These are phyloP conservation scores for Gloeostereum incarnatum DNA, from an alignment of 768 basidiomycete genomes.

Conservation along the genomic window DNA sequence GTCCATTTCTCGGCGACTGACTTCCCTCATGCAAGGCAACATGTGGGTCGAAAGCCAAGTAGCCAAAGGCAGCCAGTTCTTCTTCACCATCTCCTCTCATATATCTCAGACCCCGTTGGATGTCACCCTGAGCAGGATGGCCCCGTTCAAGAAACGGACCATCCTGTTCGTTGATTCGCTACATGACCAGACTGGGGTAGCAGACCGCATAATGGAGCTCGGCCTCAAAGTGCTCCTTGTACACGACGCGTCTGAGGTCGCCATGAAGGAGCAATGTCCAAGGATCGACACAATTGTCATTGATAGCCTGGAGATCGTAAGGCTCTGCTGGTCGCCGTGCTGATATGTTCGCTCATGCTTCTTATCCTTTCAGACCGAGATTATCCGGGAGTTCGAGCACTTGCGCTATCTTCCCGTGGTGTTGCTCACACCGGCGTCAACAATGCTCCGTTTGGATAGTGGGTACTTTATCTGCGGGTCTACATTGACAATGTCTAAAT, in stretches of 20 bases:
- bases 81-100: constrained; percentile 90
- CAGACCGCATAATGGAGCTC: constrained; percentile 68
- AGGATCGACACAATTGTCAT: constrained; percentile 95
- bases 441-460: constrained; percentile 69
- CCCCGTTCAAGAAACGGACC: constrained; percentile 77
- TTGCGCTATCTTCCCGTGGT: constrained; percentile 96
- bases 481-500: constrained; percentile 6
- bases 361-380: constrained; percentile 74
- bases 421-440: constrained; percentile 75
- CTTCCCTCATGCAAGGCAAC: constrained; percentile 97
- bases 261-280: constrained; percentile 72
- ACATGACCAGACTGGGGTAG: constrained; percentile 65
- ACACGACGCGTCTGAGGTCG: constrained; percentile 71
- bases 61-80: constrained; percentile 87
- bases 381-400: constrained; percentile 86
- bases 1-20: constrained; percentile 95
- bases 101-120: constrained; percentile 72
- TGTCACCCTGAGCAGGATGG: constrained; percentile 66
- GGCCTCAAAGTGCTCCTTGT: constrained; percentile 71
- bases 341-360: too few species aligned
- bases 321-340: constrained; percentile 30
- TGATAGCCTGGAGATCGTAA: constrained; percentile 76
- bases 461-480: too few species aligned
- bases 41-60: constrained; percentile 99
- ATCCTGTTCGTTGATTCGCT: constrained; percentile 91